Evolutionary conservation across 805 yeast species (phyloP), one percentile per base, ranked within the genome.

Genomic region (Candida suzukii): DNA sequence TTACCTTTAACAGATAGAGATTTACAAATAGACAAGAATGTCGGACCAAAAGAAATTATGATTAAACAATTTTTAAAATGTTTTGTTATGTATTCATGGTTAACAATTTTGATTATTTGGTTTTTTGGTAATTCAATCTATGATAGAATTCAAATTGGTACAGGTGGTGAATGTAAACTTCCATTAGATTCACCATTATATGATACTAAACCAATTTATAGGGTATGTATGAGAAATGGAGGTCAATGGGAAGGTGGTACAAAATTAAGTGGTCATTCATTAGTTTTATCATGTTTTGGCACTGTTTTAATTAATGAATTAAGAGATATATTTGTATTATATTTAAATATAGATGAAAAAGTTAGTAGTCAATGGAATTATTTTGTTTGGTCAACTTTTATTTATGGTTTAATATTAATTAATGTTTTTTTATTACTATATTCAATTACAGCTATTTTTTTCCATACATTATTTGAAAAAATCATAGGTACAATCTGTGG

Each of bases 401-500:
- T 20, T 8, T 31, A 31, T 31, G 17, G 21, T 17, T 14, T 22
- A 13, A 7, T 18, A 26, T 20, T 35, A 25, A 17, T 29, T 17
- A 13, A 13, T 24, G 24, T 39, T 17, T 73, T 77, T 78, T 51
- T 57, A 44, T 42, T 57, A 3, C 58, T 71, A 55, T 70, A 61
- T 45, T 40, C 60, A 7, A 57, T 73, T 21, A 75, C 80, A 6
- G 60, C 71, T 29, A 46, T 73, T 18, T 74, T 73, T 49, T 75
- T 70, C 53, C 80, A 75, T 48, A 70, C 78, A 4, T 37, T 66
- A 7, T 38, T 56, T 2, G 80, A 75, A 48, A 71, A 73, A 43
- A 41, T 70, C 9, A 61, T 64, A 8, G 80, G 80, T 4, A 38
- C 70, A 11, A 14, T 53, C 0, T 57, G 66, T 41, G 79, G 76